Evolutionary conservation across 75 land plant species (phyloP), one percentile per base, ranked within the genome.

Genomic region (Cupressus sempervirens): DNA sequence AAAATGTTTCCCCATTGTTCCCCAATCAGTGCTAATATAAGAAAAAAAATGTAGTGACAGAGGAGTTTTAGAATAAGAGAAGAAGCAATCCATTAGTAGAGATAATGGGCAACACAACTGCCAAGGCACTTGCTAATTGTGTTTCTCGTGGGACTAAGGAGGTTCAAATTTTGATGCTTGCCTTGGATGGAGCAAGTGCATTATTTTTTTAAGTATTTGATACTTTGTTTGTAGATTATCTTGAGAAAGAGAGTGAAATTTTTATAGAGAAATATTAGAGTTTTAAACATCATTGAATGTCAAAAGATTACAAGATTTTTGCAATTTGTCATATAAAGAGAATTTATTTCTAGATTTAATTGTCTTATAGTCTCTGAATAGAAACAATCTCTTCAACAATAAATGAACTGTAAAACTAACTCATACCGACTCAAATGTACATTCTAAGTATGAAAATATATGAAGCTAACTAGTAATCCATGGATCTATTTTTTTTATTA

Each of bases 131-230:
- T 0, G 30, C 48, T 1, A 79, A 79, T 79, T 79, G 45, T 40
- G 58, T 53, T 20, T 81, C 84, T 43, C 81, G 53, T 32, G 84
- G 84, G 9, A 26, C 53, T 10, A 46, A 79, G 58, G 86, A 85
- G 68, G 83, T 85, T 77, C 84, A 58, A 10, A 87, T 88, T 3
- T 74, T 88, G 56, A 88, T 82, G 89, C 46, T 87, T 0, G 89
- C 85, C 20, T 70, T 87, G 16, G 89, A 88, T 73, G 53, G 50
- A 36, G 89, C 80, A 87, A 89, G 89, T 88, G 67, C 34, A 26
- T 36, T 18, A 9, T 62, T 8, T 50, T 13, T 43, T 12, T 13
- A 6, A 30, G 29, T 20, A 0, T 53, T 82, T 46, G 16, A 30
- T 82, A 3, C n/a, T 80, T 4, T 7, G 29, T 6, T 26, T 70